Evolutionary conservation across 371 early-diverging fungal genomes (phyloP), one percentile per base, ranked within the genome.

Genomic region (Mortierella sp.): DNA sequence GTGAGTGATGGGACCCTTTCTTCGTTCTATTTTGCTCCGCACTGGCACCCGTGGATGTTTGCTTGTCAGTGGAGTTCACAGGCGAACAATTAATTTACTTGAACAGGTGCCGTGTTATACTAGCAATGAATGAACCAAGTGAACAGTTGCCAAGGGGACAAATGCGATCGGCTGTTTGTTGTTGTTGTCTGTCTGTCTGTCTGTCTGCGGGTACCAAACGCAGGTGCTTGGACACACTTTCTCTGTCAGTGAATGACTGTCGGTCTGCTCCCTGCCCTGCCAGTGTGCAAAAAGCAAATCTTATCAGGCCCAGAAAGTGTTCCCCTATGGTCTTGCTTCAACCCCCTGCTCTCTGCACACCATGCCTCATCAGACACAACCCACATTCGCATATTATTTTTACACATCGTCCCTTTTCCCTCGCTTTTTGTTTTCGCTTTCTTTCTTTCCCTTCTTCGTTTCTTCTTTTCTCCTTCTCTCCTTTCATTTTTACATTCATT

Each of bases 151-250:
- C 34, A 61, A 61, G 19, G 3, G 34, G 28, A 61, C 61, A 61
- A 61, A 61, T 61, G 61, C 61, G 61, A 61, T 61, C 61, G 61
- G 61, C 61, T n/a, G 34, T 61, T 61, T 54, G 50, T 50, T 54
- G n/a, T 54, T 61, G 28, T 28, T 57, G 57, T 28, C 28, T 50
- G 50, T 14, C 3, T 50, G 16, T 50, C 50, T 50, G 16, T 50
- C 50, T 50, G 14, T 16, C 50, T 40, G 2, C 43, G 6, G 43
- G 6, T 40, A 6, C 43, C 6, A 40, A 40, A 40, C 43, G 4
- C 43, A 4, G 6, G 43, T 40, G 43, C 43, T 40, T 40, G 43
- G 43, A 40, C 43, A 40, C 6, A 4, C 43, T 40, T 40, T 40
- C 43, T 40, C 43, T 40, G 2, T 2, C 6, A 40, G 6, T 40